Percentiles rank a stretch among this genome's conserved stretches.
phyloP scores from a whole-genome alignment of 2,329 filamentous ascomycete genomes.

The Paraphaeosphaeria minitans region DNA sequence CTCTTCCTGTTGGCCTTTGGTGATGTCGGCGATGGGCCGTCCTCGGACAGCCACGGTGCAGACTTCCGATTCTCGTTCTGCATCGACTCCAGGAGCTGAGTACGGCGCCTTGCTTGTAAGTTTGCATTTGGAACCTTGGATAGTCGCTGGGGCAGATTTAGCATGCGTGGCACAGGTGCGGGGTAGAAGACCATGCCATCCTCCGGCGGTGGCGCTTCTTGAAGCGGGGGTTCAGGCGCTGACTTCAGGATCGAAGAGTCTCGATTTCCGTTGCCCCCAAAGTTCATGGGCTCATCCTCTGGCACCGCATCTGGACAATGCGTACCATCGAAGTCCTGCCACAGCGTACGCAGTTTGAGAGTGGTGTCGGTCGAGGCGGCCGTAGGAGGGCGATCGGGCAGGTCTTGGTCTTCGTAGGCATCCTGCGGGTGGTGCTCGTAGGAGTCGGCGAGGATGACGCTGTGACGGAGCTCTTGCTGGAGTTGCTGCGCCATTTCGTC shows the following conservation, averaged over 20 bases:
- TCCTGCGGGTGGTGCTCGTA: constrained; percentile 16
- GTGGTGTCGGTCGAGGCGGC: constrained; percentile 65
- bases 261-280: constrained; percentile 30
- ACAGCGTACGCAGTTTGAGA: constrained; percentile 69
- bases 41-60: constrained; percentile 51
- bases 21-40: constrained; percentile 18
- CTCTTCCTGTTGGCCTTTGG: constrained; percentile 35
- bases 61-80: constrained; percentile 60
- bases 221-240: constrained; percentile 23
- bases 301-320: constrained; percentile 65
- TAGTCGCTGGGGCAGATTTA: constrained; percentile 87
- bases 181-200: constrained; percentile 94
- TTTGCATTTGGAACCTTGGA: constrained; percentile 72
- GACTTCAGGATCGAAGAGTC: constrained; percentile 52
- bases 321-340: constrained; percentile 81
- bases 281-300: constrained; percentile 35
- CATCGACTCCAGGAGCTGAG: constrained; percentile 72
- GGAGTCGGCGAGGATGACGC: constrained; percentile 18
- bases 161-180: constrained; percentile 88
- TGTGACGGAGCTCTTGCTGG: constrained; percentile 36
- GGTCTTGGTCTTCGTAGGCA: constrained; percentile 18
- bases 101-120: constrained; percentile 71
- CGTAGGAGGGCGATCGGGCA: constrained; percentile 56
- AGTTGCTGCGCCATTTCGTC: constrained; percentile 45
- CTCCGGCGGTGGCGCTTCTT: constrained; percentile 60